Base-by-base conservation (phyloP, 345 rosid genomes). In the Dipteronia dyeriana region DNA sequence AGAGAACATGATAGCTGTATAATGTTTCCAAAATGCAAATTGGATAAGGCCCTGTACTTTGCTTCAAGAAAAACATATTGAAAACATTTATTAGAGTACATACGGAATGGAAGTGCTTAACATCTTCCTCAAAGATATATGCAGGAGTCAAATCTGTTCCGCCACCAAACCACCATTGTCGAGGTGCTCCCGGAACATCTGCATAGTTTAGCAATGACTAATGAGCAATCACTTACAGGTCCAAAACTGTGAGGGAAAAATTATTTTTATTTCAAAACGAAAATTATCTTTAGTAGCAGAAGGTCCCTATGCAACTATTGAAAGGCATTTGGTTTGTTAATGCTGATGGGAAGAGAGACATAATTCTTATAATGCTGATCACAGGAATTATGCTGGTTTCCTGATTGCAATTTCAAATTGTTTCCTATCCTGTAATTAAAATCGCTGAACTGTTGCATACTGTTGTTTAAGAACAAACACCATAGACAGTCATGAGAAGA, bases 151-250 rank as follows among this genome's bases (percentile, higher is more conserved):
- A 87, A 88, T 96, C 99, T 75, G 99, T 96, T n/a, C 99, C 99
- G 75, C 99, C 98, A 43, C 99, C 98, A 80, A 96, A 94, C 99
- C 99, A 96, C 99, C 99, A 96, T 76, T 94, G 98, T 85, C 91
- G 86, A 0, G 98, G 98, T 67, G 98, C 98, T 86, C 99, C 99
- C 66, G 97, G 98, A 77, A 76, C 75, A 87, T 96, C 99, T 96
- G 78, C 76, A 29, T 62, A 66, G 53, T 39, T 74, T 14, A 12
- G 23, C 26, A 78, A 49, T 20, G 20, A 49, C 19, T 16, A 65
- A 9, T 22, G 20, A 49, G n/a, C 25, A 53, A 14, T 51, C 71
- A 53, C 9, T 66, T 49, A 11, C 20, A 74, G 49, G 62, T 11
- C 26, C 25, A 22, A 59, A 59, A 22, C 26, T 22, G 8, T 4